phyloP scores from a whole-genome alignment of 2,329 filamentous ascomycete genomes.

The Penicillium brevicompactum region DNA sequence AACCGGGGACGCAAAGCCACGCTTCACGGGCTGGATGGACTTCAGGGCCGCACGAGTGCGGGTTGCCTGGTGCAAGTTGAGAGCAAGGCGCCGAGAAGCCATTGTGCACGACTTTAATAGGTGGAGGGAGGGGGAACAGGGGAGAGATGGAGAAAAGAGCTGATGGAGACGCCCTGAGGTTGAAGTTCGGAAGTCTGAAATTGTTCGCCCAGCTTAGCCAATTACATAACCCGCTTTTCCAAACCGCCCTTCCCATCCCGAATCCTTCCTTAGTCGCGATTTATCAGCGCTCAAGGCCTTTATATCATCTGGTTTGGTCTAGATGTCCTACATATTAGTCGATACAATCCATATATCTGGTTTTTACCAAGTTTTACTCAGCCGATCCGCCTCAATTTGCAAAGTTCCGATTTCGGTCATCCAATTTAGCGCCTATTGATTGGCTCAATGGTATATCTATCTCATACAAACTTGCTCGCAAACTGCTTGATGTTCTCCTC shows the following conservation, averaged over 20 bases:
- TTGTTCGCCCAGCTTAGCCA: slow-evolving; percentile 46
- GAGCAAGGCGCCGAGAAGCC: slow-evolving; percentile 96
- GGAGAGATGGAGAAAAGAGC: slow-evolving; percentile 50
- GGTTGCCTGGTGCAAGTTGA: slow-evolving; percentile 88
- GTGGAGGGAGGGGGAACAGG: slow-evolving; percentile 46
- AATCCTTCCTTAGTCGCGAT: slow-evolving; percentile 30
- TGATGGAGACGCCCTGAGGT: slow-evolving; percentile 40
- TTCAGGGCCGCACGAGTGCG: slow-evolving; percentile 84
- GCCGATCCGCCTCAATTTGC: not conserved
- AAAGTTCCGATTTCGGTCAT: slow-evolving; percentile 3
- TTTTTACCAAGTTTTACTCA: not conserved
- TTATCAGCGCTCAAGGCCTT: not conserved
- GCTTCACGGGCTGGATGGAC: slow-evolving; percentile 73
- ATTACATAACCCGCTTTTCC: slow-evolving; percentile 49
- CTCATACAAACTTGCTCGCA: slow-evolving; percentile 35
- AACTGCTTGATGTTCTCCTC: slow-evolving; percentile 44
- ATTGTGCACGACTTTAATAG: slow-evolving; percentile 56
- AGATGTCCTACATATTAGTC: not conserved
- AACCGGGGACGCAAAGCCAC: slow-evolving; percentile 89
- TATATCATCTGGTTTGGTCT: not conserved
- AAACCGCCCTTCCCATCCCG: slow-evolving; percentile 39
- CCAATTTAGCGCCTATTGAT: slow-evolving; percentile 18
- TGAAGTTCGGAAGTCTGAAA: slow-evolving; percentile 48
- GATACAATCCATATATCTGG: not conserved
- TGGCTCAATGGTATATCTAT: slow-evolving; percentile 11